A percentile compares a stretch with the other conserved stretches of the same genome.
Conservation (phyloP, 2,329 filamentous ascomycete genomes). For the Diaporthe destruens region DNA sequence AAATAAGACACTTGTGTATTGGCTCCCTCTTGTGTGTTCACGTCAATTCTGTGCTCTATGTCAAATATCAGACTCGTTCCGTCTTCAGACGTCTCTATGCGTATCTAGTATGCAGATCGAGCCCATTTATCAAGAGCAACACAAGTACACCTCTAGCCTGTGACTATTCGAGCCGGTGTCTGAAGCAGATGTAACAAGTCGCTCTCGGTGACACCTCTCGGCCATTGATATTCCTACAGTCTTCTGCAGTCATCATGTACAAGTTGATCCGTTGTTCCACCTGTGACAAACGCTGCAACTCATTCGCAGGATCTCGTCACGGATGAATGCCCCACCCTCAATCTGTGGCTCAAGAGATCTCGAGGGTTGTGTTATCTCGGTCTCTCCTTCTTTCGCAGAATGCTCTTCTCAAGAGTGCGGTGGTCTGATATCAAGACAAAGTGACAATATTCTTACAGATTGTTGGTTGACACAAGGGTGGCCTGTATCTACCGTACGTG, state of each 20-base stretch:
- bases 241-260: neutral
- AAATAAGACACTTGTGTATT: neutral
- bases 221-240: neutral
- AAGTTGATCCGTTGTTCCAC: neutral
- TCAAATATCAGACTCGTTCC: neutral
- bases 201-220: neutral
- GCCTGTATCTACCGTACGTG: neutral
- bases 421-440: neutral
- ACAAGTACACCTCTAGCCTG: neutral
- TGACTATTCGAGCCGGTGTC: neutral
- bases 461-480: neutral
- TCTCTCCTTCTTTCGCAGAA: neutral
- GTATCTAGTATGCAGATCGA: constrained; percentile 4
- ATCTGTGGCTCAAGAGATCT: neutral
- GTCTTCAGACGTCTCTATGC: neutral
- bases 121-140: neutral
- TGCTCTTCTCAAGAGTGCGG: neutral
- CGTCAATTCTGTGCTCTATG: neutral
- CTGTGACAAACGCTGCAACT: neutral
- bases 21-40: neutral
- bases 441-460: neutral
- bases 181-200: neutral
- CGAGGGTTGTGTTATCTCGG: neutral
- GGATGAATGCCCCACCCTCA: neutral
- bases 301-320: neutral